Conservation (phyloP, 148 eudicot genomes). For the Chenopodium album region DNA sequence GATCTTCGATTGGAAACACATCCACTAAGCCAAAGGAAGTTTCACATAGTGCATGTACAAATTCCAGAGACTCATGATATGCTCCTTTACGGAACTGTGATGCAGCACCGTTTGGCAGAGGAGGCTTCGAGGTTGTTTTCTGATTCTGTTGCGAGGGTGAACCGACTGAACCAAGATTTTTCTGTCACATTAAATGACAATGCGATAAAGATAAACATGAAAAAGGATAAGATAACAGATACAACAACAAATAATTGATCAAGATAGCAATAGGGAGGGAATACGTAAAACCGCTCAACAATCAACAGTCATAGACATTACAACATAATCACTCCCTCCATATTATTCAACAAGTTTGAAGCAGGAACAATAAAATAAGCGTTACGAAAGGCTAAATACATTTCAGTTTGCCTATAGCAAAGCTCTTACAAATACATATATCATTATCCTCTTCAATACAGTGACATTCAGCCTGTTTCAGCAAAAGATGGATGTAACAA, state of each 20-base stretch:
- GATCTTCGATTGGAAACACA: slow-evolving; percentile 91
- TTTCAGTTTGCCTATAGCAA: not conserved
- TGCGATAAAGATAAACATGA: not conserved
- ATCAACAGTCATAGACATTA: not conserved
- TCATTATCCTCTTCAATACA: not conserved
- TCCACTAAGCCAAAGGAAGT: slow-evolving; percentile 96
- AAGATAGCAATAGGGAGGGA: not conserved
- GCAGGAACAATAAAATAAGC: not conserved
- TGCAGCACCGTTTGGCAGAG: slow-evolving; percentile 67
- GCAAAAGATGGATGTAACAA: not conserved
- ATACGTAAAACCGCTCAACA: not conserved
- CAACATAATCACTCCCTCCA: not conserved
- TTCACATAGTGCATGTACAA: slow-evolving; percentile 89
- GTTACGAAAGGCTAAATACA: not conserved
- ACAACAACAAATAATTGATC: not conserved
- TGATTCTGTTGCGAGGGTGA: slow-evolving; percentile 53
- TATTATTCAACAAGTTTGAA: not conserved
- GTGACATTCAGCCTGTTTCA: not conserved
- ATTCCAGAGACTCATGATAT: slow-evolving; percentile 92
- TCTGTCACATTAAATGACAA: slow-evolving; percentile 46
- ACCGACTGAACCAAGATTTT: slow-evolving; percentile 49
- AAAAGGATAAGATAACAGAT: not conserved
- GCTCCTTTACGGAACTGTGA: slow-evolving; percentile 90
- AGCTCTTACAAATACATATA: not conserved
- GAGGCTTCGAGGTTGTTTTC: slow-evolving; percentile 68